Percentiles rank a stretch among this genome's conserved stretches.
Evolutionary conservation across 306 rosid species (phyloP).

Genomic region (Quercus suber): DNA sequence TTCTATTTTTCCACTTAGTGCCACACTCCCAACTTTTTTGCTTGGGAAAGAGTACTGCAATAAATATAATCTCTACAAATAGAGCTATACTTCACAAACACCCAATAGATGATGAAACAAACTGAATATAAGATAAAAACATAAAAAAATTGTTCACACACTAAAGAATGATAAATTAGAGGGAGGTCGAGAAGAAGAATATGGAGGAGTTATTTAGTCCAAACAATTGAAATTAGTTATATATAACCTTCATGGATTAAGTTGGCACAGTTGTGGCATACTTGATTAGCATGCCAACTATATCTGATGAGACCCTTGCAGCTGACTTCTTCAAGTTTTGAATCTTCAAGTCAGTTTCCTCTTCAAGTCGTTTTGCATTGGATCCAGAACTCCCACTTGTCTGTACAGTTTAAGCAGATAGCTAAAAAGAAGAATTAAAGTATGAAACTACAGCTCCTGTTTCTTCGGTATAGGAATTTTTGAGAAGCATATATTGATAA

Average conservation of each 20-base stretch:
- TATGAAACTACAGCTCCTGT: too few species aligned
- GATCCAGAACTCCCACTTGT: slow-evolving; percentile 60
- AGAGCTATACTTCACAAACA: too few species aligned
- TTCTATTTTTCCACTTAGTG: too few species aligned
- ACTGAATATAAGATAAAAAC: too few species aligned
- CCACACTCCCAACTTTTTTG: too few species aligned
- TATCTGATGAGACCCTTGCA: slow-evolving; percentile 41
- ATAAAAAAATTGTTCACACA: too few species aligned
- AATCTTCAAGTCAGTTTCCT: slow-evolving; percentile 62
- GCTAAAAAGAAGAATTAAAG: background rate
- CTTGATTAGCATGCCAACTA: slow-evolving; percentile 62
- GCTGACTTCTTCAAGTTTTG: slow-evolving; percentile 39
- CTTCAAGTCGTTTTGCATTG: slow-evolving; percentile 62
- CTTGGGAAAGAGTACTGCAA: too few species aligned
- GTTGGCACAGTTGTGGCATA: slow-evolving; percentile 47
- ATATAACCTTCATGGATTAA: slow-evolving; percentile 30
- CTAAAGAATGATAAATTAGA: too few species aligned
- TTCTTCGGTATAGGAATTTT: too few species aligned
- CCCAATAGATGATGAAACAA: too few species aligned
- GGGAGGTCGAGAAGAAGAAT: background rate
- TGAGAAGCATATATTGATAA: too few species aligned
- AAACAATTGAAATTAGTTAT: background rate
- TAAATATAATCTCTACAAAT: too few species aligned
- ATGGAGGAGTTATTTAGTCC: background rate
- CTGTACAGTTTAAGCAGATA: slow-evolving; percentile 24